Conservation (phyloP, 2,329 filamentous ascomycete genomes). For the Sporothrix globosa region DNA sequence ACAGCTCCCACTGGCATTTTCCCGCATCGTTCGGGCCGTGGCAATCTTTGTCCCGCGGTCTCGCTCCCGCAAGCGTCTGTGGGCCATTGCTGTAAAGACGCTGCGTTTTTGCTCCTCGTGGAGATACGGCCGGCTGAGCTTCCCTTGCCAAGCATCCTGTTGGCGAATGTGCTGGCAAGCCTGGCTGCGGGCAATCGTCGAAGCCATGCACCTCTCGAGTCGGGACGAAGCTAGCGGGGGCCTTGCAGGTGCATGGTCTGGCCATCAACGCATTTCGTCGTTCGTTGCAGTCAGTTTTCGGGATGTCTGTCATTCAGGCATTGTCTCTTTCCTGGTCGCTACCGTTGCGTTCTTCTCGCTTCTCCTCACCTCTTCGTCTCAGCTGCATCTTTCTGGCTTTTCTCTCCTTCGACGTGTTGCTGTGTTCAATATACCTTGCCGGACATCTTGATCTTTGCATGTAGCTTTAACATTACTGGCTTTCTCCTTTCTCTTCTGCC, state of each 20-base stretch:
- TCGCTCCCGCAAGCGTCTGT: background rate
- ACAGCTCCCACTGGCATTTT: background rate
- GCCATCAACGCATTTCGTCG: conserved; percentile 3
- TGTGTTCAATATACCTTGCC: background rate
- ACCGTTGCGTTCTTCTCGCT: background rate
- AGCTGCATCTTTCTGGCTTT: background rate
- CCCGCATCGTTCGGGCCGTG: background rate
- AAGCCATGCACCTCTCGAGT: conserved; percentile 12
- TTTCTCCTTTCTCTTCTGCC: background rate
- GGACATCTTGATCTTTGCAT: background rate
- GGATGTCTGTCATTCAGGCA: background rate
- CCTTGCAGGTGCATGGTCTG: conserved; percentile 7
- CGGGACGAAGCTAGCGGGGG: conserved; percentile 18
- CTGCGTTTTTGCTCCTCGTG: background rate
- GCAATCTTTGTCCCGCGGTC: background rate
- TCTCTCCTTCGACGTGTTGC: background rate
- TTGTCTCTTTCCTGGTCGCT: background rate
- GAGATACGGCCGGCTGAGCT: background rate
- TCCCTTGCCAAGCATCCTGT: conserved; percentile 2
- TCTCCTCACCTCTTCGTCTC: conserved; percentile 3
- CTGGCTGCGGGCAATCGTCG: background rate
- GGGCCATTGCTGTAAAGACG: background rate
- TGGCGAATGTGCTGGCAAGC: background rate
- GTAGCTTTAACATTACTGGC: background rate
- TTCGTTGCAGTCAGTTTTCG: background rate